Conservation (phyloP, 1,139 yeast genomes). For the Geotrichum bryndzae region DNA sequence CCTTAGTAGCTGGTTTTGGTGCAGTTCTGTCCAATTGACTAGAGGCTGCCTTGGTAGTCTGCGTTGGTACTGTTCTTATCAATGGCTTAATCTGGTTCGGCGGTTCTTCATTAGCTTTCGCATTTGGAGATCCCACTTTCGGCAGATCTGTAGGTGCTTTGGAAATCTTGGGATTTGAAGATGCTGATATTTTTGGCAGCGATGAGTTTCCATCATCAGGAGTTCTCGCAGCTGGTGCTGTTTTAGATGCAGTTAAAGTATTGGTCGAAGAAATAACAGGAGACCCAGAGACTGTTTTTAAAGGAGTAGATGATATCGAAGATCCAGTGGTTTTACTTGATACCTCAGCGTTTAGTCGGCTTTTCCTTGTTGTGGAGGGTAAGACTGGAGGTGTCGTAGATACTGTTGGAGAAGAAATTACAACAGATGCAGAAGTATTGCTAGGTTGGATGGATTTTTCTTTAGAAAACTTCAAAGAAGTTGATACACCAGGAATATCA, state of each 20-base stretch:
- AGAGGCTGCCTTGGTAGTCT: neutral
- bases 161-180: neutral
- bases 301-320: neutral
- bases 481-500: neutral
- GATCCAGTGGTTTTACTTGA: neutral
- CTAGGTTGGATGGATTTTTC: neutral
- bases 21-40: neutral
- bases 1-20: neutral
- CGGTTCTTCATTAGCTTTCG: neutral
- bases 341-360: neutral
- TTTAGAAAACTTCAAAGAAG: neutral
- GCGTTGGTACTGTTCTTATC: too few relatives aligned
- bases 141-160: neutral
- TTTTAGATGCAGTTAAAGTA: neutral
- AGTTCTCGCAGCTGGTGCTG: neutral
- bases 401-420: neutral
- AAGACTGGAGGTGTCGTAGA: neutral
- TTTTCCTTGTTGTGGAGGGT: neutral
- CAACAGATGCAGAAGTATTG: neutral
- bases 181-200: neutral
- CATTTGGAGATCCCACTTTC: neutral
- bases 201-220: neutral
- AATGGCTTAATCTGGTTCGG: neutral
- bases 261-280: neutral
- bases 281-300: neutral